Percentiles rank a stretch among this genome's conserved stretches.
Evolutionary conservation across 2,329 filamentous ascomycete genomes (phyloP).

Genomic region (Sarocladium kiliense): DNA sequence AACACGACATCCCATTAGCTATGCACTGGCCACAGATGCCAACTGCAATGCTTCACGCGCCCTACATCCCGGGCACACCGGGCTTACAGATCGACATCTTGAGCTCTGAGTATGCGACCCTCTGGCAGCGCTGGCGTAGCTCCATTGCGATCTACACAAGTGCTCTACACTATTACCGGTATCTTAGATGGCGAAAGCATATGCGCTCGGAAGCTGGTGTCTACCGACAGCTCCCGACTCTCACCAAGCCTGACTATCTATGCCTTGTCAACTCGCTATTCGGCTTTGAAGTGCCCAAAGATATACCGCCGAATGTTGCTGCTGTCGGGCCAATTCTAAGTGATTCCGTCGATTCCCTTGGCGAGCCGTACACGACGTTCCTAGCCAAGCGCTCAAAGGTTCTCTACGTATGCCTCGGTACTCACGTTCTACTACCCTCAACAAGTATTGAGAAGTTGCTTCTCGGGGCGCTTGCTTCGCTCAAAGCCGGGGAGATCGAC

Average conservation of each 20-base stretch:
- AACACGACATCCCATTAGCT: slow-evolving; percentile 32
- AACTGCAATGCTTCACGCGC: slow-evolving; percentile 23
- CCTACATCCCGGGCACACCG: slow-evolving; percentile 35
- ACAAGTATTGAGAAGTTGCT: slow-evolving; percentile 12
- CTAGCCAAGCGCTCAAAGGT: slow-evolving; percentile 22
- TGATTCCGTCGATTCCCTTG: slow-evolving; percentile 26
- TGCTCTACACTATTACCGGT: no score
- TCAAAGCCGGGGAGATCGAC: slow-evolving; percentile 25
- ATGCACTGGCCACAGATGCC: slow-evolving; percentile 37
- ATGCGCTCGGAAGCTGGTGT: slow-evolving; percentile 31
- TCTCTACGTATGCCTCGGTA: slow-evolving; percentile 35
- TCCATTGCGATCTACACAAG: slow-evolving; percentile 22
- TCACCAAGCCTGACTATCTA: slow-evolving; percentile 33
- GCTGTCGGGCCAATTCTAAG: slow-evolving; percentile 34
- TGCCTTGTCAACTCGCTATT: slow-evolving; percentile 38
- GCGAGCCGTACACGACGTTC: slow-evolving; percentile 20
- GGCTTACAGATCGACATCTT: slow-evolving; percentile 34
- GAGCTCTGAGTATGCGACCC: slow-evolving; percentile 31
- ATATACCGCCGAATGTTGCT: slow-evolving; percentile 32
- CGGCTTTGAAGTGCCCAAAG: slow-evolving; percentile 34
- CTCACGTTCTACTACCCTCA: slow-evolving; percentile 30
- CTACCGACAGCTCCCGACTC: slow-evolving; percentile 19
- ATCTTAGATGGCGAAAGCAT: slow-evolving; percentile 22
- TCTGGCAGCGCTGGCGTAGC: slow-evolving; percentile 30
- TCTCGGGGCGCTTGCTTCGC: slow-evolving; percentile 14